Conservation (phyloP, 208 protist species). For the Leishmania arabica region DNA sequence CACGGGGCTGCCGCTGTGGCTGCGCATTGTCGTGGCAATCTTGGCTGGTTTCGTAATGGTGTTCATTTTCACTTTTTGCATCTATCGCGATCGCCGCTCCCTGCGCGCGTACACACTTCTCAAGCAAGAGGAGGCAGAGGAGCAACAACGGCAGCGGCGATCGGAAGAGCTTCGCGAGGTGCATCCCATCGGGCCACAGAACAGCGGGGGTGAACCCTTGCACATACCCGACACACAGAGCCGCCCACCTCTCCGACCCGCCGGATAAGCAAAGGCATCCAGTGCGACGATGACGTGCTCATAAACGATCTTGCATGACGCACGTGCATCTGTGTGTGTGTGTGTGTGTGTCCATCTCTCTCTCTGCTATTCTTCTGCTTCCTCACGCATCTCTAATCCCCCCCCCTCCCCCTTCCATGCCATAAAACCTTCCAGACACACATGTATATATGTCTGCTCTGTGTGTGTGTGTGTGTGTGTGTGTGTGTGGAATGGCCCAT, state of each 20-base stretch:
- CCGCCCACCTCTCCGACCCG: not conserved
- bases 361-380: not conserved
- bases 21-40: constrained; percentile 7
- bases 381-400: not conserved
- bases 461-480: not conserved
- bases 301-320: not conserved
- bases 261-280: not conserved
- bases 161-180: not conserved
- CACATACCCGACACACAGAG: not conserved
- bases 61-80: not conserved
- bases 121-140: not conserved
- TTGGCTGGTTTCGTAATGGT: not conserved
- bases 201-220: not conserved
- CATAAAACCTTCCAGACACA: no score
- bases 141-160: not conserved
- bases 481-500: not conserved
- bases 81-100: constrained; percentile 17
- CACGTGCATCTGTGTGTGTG: not conserved
- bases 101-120: constrained; percentile 14
- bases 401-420: no score
- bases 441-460: no score
- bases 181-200: not conserved
- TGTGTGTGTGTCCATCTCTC: not conserved
- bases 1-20: constrained; percentile 14
- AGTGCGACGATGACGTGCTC: not conserved